Evolutionary conservation across 2,329 filamentous ascomycete species (phyloP).

Genomic region (Harringtonia lauricola): DNA sequence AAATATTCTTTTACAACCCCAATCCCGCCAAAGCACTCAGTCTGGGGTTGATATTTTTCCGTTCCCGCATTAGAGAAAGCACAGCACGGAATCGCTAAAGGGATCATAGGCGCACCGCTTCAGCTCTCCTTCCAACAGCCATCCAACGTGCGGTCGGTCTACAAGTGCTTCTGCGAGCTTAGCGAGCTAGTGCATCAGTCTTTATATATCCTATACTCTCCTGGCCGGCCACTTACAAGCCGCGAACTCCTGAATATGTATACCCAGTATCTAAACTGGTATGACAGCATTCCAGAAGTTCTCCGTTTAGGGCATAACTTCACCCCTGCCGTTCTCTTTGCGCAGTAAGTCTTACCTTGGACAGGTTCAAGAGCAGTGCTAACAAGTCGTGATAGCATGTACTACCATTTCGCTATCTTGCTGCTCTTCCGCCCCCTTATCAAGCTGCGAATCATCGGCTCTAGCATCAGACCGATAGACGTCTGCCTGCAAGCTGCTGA

Average conservation of each 20-base stretch:
- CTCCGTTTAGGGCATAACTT: constrained; percentile 57
- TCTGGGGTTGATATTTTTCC: too few relatives aligned
- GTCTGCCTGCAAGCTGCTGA: constrained; percentile 53
- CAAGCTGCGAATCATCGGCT: constrained; percentile 51
- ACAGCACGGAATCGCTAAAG: too few relatives aligned
- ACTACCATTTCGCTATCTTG: constrained; percentile 59
- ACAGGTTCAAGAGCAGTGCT: background rate
- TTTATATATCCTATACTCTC: constrained; percentile 61
- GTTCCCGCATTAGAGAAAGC: too few relatives aligned
- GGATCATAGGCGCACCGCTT: constrained; percentile 33
- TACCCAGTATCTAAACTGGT: constrained; percentile 61
- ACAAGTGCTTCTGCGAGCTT: constrained; percentile 59
- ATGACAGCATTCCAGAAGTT: constrained; percentile 52
- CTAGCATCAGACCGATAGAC: constrained; percentile 50
- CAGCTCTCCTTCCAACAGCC: constrained; percentile 48
- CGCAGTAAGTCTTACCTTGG: constrained; percentile 48
- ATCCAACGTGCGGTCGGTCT: constrained; percentile 57
- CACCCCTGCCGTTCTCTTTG: constrained; percentile 60
- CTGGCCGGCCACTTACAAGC: constrained; percentile 52
- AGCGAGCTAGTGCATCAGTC: constrained; percentile 65
- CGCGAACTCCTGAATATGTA: constrained; percentile 53
- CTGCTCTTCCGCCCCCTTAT: constrained; percentile 66
- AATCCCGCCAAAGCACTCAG: too few relatives aligned
- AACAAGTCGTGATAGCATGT: constrained; percentile 38
- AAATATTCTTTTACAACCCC: too few relatives aligned